Base-by-base conservation (phyloP, 441 rosid species). In the Populus tomentosa region DNA sequence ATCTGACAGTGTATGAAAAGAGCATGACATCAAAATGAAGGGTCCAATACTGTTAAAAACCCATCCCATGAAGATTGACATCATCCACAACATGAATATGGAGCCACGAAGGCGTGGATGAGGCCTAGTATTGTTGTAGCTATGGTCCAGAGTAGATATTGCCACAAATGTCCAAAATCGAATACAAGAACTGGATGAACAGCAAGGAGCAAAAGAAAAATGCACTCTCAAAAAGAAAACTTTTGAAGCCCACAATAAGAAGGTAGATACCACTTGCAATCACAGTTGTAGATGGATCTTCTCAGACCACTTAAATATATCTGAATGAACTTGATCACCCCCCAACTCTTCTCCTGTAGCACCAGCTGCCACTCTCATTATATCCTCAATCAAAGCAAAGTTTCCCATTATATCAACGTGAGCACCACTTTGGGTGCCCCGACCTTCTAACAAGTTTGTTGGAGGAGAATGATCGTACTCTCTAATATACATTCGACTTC, bases 341-440 rank as follows among this genome's bases (percentile, higher is more conserved):
- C 98, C 98, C 81, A 94, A 62, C 33, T 90, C 93, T 26, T 88
- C 88, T 62, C 98, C 99, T 0, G 88, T 85, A 23, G 89, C 98
- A 26, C 99, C 99, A 0, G 97, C 85, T 11, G 99, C 99, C 20
- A 96, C 84, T 82, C 98, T 88, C 84, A 94, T 85, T 40, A 94
- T 69, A 78, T 96, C 98, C 78, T 96, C 98, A 1, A 94, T 94
- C 77, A 96, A 78, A 6, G 91, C 98, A 79, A 96, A 94, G 81
- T 96, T 96, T 42, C 99, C 99, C 99, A 96, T 90, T 69, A 96
- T 92, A 79, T 96, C 98, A 6, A 94, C 98, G 79, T 96, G 98
- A 1, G 90, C 87, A 5, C 97, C 98, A 42, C 99, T 96, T 78
- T 85, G 98, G 0, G 94, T 94, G 70, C 98, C 99, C 0, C 98